A percentile compares a stretch with the other conserved stretches of the same genome.
Evolutionary conservation across 2,329 filamentous ascomycete genomes (phyloP).

Genomic region (Dothiorella sarmentorum): DNA sequence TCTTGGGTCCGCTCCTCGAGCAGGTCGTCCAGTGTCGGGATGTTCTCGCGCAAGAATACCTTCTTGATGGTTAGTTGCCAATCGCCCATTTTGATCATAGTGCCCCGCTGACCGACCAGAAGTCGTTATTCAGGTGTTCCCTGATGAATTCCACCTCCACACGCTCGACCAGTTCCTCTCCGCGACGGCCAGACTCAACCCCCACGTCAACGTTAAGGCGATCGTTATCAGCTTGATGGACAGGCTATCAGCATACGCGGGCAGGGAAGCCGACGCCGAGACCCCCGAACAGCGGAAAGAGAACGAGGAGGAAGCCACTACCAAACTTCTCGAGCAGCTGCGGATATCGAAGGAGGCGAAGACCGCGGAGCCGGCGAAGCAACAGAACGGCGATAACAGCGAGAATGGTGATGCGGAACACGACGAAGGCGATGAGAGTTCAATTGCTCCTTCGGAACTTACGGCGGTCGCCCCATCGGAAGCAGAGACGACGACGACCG

Average conservation of each 20-base stretch:
- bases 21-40: constrained; percentile 98
- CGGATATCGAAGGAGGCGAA: constrained; percentile 61
- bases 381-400: constrained; percentile 34
- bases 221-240: constrained; percentile 99
- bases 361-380: constrained; percentile 27
- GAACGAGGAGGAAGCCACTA: constrained; percentile 79
- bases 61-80: constrained; percentile 66
- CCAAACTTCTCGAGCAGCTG: constrained; percentile 73
- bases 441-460: constrained; percentile 26
- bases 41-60: constrained; percentile 93
- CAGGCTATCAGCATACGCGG: constrained; percentile 88
- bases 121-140: constrained; percentile 98
- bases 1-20: constrained; percentile 83
- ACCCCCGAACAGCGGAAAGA: constrained; percentile 68
- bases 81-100: background rate
- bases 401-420: constrained; percentile 19
- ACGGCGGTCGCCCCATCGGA: constrained; percentile 32
- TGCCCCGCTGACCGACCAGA: constrained; percentile 26
- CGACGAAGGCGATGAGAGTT: constrained; percentile 28
- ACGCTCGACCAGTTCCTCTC: constrained; percentile 93
- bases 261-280: constrained; percentile 74
- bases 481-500: constrained; percentile 33
- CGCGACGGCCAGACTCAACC: constrained; percentile 87
- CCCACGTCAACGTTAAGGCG: constrained; percentile 94
- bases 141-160: constrained; percentile 96